Evolutionary conservation across 2,329 filamentous ascomycete species (phyloP), one percentile per base, ranked within the genome.

Genomic region (Alternaria rosae): DNA sequence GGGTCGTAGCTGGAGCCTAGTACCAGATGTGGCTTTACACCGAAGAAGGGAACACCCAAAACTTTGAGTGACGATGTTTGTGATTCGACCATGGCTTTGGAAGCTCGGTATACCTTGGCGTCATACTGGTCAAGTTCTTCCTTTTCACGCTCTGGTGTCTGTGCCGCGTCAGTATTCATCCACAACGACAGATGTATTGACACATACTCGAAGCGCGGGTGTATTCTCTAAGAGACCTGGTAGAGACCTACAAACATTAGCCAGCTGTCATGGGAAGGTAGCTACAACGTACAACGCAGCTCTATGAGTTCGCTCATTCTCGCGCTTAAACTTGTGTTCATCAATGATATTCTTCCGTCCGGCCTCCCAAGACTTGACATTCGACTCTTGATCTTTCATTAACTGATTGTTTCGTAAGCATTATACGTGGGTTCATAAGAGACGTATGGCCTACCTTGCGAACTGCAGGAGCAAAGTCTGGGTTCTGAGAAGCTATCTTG

Each of bases 311-410:
- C 82, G 82, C 64, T 87, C 84, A 53, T 85, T 85, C 60, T 85
- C 84, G 5, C 79, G 81, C 59, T 87, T 80, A 2, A 80, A 77
- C n/a, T 72, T 76, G 59, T 88, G 86, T 60, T 84, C 85, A 30
- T 81, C 76, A 6, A 87, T 70, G 23, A 89, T 73, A 7, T 81
- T 84, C 59, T 85, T 75, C 3, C 87, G 82, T 2, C 83, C 84
- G 25, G 81, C 75, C 79, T 84, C 87, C 83, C 89, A 91, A 66
- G 87, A 84, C 66, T 83, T 83, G 67, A 91, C 88, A 68, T 91
- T 85, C 42, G 84, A 82, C 69, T 88, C 85, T 74, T 91, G 89
- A 43, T 87, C 84, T 57, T 83, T 83, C 62, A 91, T 90, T 76
- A 91, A 82, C 78, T 88, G 63, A 13, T 9, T 4, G 53, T 17